Evolutionary conservation across 2,329 filamentous ascomycete species (phyloP).

Genomic region (Colletotrichum chrysophilum): DNA sequence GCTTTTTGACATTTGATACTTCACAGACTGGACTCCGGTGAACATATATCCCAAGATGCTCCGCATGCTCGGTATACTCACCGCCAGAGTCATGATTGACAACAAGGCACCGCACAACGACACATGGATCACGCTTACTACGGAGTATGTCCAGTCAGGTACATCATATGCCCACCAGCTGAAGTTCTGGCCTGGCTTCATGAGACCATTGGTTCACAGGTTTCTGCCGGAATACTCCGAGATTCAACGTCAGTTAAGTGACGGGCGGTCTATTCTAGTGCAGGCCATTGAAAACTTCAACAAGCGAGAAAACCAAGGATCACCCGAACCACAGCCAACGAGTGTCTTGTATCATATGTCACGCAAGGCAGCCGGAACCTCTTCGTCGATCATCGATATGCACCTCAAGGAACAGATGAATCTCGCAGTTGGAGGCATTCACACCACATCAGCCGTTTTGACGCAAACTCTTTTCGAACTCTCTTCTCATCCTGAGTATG

Average conservation of each 20-base stretch:
- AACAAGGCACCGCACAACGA: background rate
- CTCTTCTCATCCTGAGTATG: background rate
- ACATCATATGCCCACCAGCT: background rate
- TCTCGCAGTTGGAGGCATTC: background rate
- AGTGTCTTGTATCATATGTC: background rate
- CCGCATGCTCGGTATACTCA: background rate
- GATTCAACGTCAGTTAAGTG: background rate
- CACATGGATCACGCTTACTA: background rate
- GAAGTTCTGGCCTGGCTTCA: background rate
- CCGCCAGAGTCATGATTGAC: background rate
- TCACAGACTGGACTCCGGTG: background rate
- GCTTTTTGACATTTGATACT: background rate
- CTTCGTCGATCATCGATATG: background rate
- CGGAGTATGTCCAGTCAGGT: background rate
- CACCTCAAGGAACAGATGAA: background rate
- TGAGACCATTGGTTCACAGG: background rate
- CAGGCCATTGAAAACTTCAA: background rate
- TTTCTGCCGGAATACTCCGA: background rate
- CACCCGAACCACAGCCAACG: background rate
- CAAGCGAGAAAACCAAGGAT: background rate
- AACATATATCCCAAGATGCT: background rate
- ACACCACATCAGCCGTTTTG: background rate
- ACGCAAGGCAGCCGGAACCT: background rate
- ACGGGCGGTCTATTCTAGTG: background rate
- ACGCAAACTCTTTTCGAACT: background rate